phyloP scores from a whole-genome alignment of 2,329 filamentous ascomycete genomes.

The Ascochyta lentis region DNA sequence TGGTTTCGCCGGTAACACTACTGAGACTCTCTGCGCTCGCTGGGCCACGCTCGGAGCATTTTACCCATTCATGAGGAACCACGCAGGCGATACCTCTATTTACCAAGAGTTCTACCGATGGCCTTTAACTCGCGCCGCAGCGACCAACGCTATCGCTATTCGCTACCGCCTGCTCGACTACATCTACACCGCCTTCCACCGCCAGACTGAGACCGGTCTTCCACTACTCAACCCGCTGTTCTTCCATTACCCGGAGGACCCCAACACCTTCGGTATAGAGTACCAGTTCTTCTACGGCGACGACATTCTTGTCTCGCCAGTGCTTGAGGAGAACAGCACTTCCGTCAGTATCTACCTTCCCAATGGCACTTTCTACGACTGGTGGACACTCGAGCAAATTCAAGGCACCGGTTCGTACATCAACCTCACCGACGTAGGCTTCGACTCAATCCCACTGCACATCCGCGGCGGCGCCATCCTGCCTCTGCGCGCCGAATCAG shows the following conservation, averaged over 20 bases:
- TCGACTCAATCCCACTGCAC: conserved; percentile 67
- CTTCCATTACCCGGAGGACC: conserved; percentile 69
- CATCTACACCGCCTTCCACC: conserved; percentile 73
- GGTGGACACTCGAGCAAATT: conserved; percentile 59
- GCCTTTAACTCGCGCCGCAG: conserved; percentile 64
- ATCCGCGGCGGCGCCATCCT: conserved; percentile 69
- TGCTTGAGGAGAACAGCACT: conserved; percentile 60
- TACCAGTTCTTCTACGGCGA: conserved; percentile 67
- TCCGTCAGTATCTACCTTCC: conserved; percentile 63
- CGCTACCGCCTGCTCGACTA: conserved; percentile 78
- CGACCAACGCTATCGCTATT: conserved; percentile 70
- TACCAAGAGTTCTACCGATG: conserved; percentile 66
- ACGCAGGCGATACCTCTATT: conserved; percentile 63
- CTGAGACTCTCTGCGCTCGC: conserved; percentile 72
- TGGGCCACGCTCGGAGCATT: conserved; percentile 79
- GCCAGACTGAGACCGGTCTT: conserved; percentile 65
- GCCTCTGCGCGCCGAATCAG: conserved; percentile 62
- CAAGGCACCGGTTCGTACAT: conserved; percentile 55
- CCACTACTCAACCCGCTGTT: conserved; percentile 73
- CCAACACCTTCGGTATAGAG: conserved; percentile 58
- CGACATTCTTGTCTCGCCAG: conserved; percentile 62
- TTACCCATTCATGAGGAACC: conserved; percentile 76
- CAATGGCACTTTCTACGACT: conserved; percentile 66
- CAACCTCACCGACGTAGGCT: conserved; percentile 56
- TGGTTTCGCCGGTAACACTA: conserved; percentile 73